phyloP scores from a whole-genome alignment of 2,329 filamentous ascomycete genomes.

The Madurella mycetomatis region DNA sequence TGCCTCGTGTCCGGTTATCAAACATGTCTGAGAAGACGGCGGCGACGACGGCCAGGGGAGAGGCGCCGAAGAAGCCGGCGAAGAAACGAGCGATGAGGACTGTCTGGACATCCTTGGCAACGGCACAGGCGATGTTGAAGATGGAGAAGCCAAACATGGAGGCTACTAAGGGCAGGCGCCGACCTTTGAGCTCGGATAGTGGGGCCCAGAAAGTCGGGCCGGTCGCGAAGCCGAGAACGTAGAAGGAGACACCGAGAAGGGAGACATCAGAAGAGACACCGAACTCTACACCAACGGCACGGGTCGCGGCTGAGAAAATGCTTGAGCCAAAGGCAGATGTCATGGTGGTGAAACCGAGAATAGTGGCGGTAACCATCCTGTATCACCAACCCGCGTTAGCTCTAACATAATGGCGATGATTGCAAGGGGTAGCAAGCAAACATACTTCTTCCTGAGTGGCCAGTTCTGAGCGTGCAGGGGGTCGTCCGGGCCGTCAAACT shows the following conservation, averaged over 20 bases:
- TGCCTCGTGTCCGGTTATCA: conserved; percentile 57
- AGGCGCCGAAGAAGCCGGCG: conserved; percentile 66
- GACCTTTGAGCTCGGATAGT: conserved; percentile 66
- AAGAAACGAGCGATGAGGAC: conserved; percentile 71
- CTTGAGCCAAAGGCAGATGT: conserved; percentile 68
- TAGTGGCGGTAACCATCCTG: conserved; percentile 58
- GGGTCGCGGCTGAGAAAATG: conserved; percentile 67
- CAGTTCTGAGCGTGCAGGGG: conserved; percentile 86
- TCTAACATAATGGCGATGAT: neutral
- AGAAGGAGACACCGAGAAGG: conserved; percentile 62
- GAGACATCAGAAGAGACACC: conserved; percentile 58
- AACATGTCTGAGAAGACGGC: conserved; percentile 72
- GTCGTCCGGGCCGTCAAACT: conserved; percentile 80
- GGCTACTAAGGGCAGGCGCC: conserved; percentile 56
- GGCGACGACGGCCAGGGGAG: conserved; percentile 63
- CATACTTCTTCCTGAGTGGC: conserved; percentile 71
- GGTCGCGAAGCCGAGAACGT: conserved; percentile 64
- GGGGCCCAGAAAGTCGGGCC: conserved; percentile 67
- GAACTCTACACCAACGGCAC: conserved; percentile 53
- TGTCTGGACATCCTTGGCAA: conserved; percentile 63
- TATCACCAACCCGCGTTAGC: neutral
- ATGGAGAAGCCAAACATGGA: conserved; percentile 66
- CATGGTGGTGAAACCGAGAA: conserved; percentile 70
- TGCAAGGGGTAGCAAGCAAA: conserved; percentile 22
- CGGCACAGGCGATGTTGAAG: conserved; percentile 61